Base-by-base conservation (phyloP, 495 filamentous ascomycete genomes). In the Xylaria palmicola region DNA sequence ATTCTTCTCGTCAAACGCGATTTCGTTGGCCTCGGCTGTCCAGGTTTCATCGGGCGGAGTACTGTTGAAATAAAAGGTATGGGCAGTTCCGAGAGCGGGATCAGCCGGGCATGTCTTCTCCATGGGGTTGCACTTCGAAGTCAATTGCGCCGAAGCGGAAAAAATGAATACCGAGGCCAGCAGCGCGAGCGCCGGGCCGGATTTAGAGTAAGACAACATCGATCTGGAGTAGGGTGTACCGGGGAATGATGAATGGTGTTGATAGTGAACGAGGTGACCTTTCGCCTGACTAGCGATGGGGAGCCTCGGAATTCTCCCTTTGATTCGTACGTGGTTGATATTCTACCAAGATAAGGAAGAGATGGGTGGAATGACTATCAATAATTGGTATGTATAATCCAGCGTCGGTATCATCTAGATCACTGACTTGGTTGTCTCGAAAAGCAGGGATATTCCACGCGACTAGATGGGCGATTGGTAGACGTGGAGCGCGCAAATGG, bases 1-100 rank as follows among this genome's bases (percentile, higher is more conserved):
- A 13, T 80, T 64, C 49, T 82, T 70, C 22, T 67, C 64, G 30
- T 76, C 79, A 62, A 83, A 89, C 30, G 63, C 75, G 59, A 91
- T 77, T 5, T 71, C 65, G 58, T 84, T 82, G 24, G 81, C 80
- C n/a, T 82, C 85, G 49, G 81, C 83, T 58, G 81, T 85, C 83
- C 88, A 94, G 37, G 78, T 79, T 24, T 82, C 74, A 34, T 75
- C 69, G 2, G 79, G 79, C 0, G 84, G 84, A 3, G 81, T 76
- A 17, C 81, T 82, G 77, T 92, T 92, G 76, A 93, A 88, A 66
- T 84, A 78, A 63, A 74, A 81, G 71, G 82, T 83, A 62, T 72
- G 67, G 53, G 73, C 75, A 49, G 79, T 80, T 45, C 79, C 78
- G 44, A 93, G 76, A 54, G 86, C 91, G 12, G 81, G 80, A 69